Evolutionary conservation across 208 protist species (phyloP).

Genomic region (Crithidia mellificae): DNA sequence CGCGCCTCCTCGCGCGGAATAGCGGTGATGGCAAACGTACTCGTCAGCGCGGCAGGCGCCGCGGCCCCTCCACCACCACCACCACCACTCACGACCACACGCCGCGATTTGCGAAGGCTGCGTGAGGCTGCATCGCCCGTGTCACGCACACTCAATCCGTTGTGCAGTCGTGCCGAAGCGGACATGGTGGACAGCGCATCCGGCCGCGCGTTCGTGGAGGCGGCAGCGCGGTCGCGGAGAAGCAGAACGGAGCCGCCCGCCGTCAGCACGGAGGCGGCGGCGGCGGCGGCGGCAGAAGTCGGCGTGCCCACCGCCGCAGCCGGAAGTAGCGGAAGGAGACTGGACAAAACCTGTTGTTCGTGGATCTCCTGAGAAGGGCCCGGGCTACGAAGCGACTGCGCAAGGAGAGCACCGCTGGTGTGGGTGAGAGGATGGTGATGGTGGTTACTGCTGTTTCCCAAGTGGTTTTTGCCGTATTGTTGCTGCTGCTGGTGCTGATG

Average conservation of each 20-base stretch:
- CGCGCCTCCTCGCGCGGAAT: conserved; percentile 26
- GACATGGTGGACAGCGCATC: too few species aligned
- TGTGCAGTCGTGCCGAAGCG: too few species aligned
- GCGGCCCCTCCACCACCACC: background rate
- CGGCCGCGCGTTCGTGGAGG: too few species aligned
- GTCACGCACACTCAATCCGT: too few species aligned
- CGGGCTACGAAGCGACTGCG: background rate
- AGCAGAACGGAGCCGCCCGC: too few species aligned
- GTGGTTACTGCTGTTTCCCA: background rate
- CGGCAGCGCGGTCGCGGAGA: too few species aligned
- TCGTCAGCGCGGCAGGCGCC: background rate
- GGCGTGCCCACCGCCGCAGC: background rate
- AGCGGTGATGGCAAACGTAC: conserved; percentile 13
- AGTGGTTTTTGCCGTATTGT: too few species aligned
- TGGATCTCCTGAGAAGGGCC: conserved; percentile 1
- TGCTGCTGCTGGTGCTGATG: too few species aligned
- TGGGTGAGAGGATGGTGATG: too few species aligned
- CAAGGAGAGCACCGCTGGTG: background rate
- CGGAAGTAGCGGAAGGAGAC: background rate
- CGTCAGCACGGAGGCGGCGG: background rate
- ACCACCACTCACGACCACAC: too few species aligned
- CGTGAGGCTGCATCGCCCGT: background rate
- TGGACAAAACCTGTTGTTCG: conserved; percentile 11
- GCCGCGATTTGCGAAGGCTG: background rate
- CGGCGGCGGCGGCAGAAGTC: background rate